Conservation (phyloP, 2,329 filamentous ascomycete species). For the Malbranchea zuffiana region DNA sequence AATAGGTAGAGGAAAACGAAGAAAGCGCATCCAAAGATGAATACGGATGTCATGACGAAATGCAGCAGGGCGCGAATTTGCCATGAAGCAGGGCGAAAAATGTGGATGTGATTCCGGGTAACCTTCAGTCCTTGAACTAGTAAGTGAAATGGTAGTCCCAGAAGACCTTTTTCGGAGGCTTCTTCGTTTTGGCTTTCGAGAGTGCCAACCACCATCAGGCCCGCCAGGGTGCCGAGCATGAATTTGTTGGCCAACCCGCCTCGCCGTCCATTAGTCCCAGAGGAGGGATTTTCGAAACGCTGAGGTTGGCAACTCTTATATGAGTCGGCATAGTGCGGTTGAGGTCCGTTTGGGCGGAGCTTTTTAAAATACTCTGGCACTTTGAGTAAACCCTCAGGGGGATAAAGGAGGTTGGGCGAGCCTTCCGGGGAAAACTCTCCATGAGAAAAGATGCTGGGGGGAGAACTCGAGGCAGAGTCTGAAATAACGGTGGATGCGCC, state of each 20-base stretch:
- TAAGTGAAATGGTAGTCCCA: slow-evolving; percentile 51
- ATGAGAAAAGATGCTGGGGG: slow-evolving; percentile 33
- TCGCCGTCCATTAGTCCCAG: slow-evolving; percentile 30
- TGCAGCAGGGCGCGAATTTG: slow-evolving; percentile 30
- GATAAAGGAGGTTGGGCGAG: slow-evolving; percentile 23
- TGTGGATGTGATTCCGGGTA: slow-evolving; percentile 19
- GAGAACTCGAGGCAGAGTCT: slow-evolving; percentile 27
- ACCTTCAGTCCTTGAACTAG: slow-evolving; percentile 32
- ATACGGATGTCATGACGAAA: slow-evolving; percentile 40
- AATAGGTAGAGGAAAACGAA: slow-evolving; percentile 47
- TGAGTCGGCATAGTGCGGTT: slow-evolving; percentile 30
- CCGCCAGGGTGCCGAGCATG: slow-evolving; percentile 85
- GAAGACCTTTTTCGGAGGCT: slow-evolving; percentile 54
- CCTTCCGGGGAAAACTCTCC: slow-evolving; percentile 24
- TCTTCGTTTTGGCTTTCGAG: slow-evolving; percentile 54
- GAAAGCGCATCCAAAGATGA: slow-evolving; percentile 47
- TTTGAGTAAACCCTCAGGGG: slow-evolving; percentile 35
- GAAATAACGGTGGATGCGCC: slow-evolving; percentile 30
- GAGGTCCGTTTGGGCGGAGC: slow-evolving; percentile 28
- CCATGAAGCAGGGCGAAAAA: slow-evolving; percentile 22
- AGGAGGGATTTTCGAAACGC: slow-evolving; percentile 29
- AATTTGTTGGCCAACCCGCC: slow-evolving; percentile 57
- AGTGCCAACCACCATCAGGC: slow-evolving; percentile 83
- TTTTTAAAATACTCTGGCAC: slow-evolving; percentile 35
- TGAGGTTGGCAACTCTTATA: slow-evolving; percentile 7